Percentiles rank a stretch among this genome's conserved stretches.
Evolutionary conservation across 83 land plant genomes (phyloP).

Genomic region (Diphasiastrum complanatum): DNA sequence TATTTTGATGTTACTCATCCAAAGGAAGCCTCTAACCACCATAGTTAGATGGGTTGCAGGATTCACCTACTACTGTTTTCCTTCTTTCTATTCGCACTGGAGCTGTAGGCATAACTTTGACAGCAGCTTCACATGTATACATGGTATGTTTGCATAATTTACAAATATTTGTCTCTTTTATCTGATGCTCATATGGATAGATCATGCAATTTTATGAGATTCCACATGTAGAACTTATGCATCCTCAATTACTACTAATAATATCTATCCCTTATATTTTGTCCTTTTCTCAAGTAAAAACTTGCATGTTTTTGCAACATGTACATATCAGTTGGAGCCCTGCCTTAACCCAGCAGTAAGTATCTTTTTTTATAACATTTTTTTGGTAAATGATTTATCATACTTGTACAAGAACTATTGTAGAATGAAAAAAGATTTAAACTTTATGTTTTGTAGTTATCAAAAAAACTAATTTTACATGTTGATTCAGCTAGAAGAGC

Average conservation of each 20-base stretch:
- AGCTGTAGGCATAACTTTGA: slow-evolving; percentile 43
- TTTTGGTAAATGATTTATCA: not conserved
- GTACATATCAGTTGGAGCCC: slow-evolving; percentile 36
- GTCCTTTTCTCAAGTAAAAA: not conserved
- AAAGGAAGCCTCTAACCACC: too few species aligned
- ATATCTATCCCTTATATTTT: not conserved
- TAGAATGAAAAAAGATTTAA: not conserved
- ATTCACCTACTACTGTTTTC: slow-evolving; percentile 46
- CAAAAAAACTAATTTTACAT: not conserved
- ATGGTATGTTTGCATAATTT: slow-evolving; percentile 23
- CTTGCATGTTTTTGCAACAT: not conserved
- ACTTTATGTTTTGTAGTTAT: not conserved
- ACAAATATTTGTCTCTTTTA: not conserved
- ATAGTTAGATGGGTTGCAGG: too few species aligned
- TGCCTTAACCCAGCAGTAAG: slow-evolving; percentile 45
- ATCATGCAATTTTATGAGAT: too few species aligned
- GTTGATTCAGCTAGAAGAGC: slow-evolving; percentile 40
- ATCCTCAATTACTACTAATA: not conserved
- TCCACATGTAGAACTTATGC: not conserved
- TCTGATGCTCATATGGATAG: not conserved
- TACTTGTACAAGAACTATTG: not conserved
- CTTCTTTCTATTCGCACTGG: slow-evolving; percentile 44
- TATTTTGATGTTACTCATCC: too few species aligned
- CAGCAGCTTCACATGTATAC: slow-evolving; percentile 48
- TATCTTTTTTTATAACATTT: not conserved